Evolutionary conservation across 352 stramenopile genomes (phyloP), one percentile per base, ranked within the genome.

Genomic region (Phytophthora citrophthora): DNA sequence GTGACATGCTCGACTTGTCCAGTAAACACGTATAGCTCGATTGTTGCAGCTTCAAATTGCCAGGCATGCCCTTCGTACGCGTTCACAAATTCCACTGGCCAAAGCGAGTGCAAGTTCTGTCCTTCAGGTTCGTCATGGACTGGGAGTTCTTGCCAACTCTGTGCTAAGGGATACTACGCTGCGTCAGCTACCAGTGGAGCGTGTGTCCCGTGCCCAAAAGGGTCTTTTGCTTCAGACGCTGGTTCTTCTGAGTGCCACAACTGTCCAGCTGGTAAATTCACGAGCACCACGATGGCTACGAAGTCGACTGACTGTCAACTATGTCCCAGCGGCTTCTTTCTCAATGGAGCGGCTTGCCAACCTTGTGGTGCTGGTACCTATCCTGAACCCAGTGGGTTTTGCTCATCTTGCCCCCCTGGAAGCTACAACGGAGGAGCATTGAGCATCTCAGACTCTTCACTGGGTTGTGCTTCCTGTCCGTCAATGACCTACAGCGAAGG

Each of bases 201-300:
- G 3, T 93, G 84, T 20, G 24, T 74, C 20, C 47, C 58, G 6
- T 93, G 84, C 38, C 70, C 84, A 18, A 54, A 69, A 26, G 72
- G 74, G 10, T 79, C 55, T 15, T 89, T 83, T 36, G 38, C 79
- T 13, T 43, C 64, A 23, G 56, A 38, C 2, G 7, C 48, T 4
- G 70, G 68, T 1, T 66, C 68, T 2, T 54, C 54, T 7, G 36
- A 41, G 41, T 89, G 75, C 31, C 41, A 57, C 26, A 36, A 43
- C 10, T 88, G 80, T 48, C 71, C 80, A 6, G 27, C 36, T 39
- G 79, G 74, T 7, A 68, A 70, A 0, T 79, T 73, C 47, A 90
- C 77, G 5, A 46, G 61, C n/a, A 40, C 15, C 4, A 50, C 68
- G 2, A 68, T 72, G 1, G 51, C 80, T 3, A 72, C 50, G 20